Evolutionary conservation across 2,329 filamentous ascomycete species (phyloP).

Genomic region (Delphinella strobiligena): DNA sequence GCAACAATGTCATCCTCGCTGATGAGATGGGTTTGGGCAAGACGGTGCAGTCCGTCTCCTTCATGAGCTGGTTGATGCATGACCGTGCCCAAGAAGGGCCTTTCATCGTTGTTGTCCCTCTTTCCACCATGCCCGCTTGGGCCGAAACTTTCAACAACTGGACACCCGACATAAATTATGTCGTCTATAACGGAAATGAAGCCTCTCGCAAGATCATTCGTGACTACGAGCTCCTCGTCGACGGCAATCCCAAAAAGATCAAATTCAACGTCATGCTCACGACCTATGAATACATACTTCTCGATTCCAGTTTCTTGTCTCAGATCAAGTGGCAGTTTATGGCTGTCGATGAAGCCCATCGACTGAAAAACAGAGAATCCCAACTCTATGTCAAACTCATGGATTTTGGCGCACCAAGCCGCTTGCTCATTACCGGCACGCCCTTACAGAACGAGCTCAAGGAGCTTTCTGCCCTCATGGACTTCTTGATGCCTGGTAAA

Average conservation of each 20-base stretch:
- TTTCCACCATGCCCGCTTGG: slow-evolving; percentile 97
- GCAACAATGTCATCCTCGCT: slow-evolving; percentile 90
- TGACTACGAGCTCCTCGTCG: slow-evolving; percentile 77
- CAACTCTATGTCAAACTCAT: slow-evolving; percentile 79
- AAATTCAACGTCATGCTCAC: slow-evolving; percentile 98
- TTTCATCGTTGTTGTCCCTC: slow-evolving; percentile 90
- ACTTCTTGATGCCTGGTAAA: slow-evolving; percentile 93
- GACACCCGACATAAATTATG: slow-evolving; percentile 93
- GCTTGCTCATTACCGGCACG: slow-evolving; percentile 89
- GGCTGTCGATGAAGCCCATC: slow-evolving; percentile 91
- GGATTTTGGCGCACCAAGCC: slow-evolving; percentile 77
- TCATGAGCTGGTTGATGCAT: slow-evolving; percentile 93
- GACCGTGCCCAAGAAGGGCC: slow-evolving; percentile 82
- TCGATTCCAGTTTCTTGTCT: slow-evolving; percentile 71
- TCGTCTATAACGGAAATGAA: slow-evolving; percentile 89
- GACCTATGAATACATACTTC: slow-evolving; percentile 91
- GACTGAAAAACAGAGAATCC: slow-evolving; percentile 90
- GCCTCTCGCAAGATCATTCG: slow-evolving; percentile 75
- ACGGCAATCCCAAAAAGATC: slow-evolving; percentile 74
- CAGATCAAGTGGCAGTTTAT: slow-evolving; percentile 97
- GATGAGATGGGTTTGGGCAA: slow-evolving; percentile 99
- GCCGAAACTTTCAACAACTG: slow-evolving; percentile 95
- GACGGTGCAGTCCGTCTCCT: slow-evolving; percentile 93
- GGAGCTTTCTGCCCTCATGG: slow-evolving; percentile 82
- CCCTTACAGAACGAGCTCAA: slow-evolving; percentile 95